Evolutionary conservation across 495 filamentous ascomycete genomes (phyloP).

Genomic region (Cryomyces minteri): DNA sequence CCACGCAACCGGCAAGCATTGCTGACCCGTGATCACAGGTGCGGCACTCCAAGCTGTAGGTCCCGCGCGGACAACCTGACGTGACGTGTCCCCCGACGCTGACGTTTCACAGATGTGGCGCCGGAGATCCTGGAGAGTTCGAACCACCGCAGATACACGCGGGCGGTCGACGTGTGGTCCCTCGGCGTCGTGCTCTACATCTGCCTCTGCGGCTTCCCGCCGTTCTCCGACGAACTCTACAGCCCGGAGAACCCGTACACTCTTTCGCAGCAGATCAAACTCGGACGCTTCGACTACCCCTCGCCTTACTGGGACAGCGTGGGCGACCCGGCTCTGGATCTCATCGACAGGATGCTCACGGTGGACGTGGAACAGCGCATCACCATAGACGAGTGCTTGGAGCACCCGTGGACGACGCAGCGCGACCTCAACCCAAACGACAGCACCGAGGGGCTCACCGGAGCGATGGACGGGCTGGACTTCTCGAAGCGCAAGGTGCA

Average conservation of each 20-base stretch:
- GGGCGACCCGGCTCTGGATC: conserved; percentile 71
- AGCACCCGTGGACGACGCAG: conserved; percentile 75
- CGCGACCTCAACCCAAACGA: conserved; percentile 31
- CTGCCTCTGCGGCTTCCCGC: conserved; percentile 93
- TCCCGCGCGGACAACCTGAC: conserved; percentile 3
- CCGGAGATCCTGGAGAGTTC: conserved; percentile 80
- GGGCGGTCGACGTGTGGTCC: conserved; percentile 93
- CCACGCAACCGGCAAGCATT: too few species aligned
- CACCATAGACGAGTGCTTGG: conserved; percentile 75
- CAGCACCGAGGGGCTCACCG: conserved; percentile 84
- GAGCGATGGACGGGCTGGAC: conserved; percentile 61
- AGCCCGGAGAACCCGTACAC: conserved; percentile 63
- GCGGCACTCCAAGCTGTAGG: conserved; percentile 81
- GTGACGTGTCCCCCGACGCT: not conserved
- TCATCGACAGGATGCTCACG: conserved; percentile 89
- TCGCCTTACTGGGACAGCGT: conserved; percentile 96
- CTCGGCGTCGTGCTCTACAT: conserved; percentile 98
- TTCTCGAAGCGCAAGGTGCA: conserved; percentile 63
- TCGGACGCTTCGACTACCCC: conserved; percentile 81
- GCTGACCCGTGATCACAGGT: conserved; percentile 26
- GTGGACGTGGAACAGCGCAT: conserved; percentile 69
- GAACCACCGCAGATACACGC: conserved; percentile 70
- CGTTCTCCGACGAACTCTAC: conserved; percentile 86
- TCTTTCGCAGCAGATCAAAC: conserved; percentile 78
- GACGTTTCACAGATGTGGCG: conserved; percentile 50